These are phyloP conservation scores for Flaveria trinervia DNA, from an alignment of 129 eudicot species.

Conservation along the genomic window DNA sequence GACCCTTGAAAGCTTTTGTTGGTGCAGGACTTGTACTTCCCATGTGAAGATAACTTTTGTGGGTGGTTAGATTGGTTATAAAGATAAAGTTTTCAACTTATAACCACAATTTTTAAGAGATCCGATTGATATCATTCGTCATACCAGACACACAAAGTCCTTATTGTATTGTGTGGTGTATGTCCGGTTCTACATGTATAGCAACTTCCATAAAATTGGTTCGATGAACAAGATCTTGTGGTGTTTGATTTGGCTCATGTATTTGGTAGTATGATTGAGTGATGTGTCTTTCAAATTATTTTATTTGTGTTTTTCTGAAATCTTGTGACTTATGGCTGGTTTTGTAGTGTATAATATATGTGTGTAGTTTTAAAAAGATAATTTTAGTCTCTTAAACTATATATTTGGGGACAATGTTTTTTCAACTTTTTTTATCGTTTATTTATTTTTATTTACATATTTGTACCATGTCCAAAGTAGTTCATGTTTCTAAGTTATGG, in stretches of 20 bases:
- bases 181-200: conserved; percentile 19
- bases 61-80: conserved; percentile 41
- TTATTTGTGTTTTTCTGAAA: neutral
- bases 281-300: neutral
- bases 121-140: no score
- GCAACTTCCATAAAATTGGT: conserved; percentile 28
- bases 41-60: conserved; percentile 56
- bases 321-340: neutral
- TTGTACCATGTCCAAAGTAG: neutral
- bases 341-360: neutral
- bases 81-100: neutral
- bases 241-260: conserved; percentile 15
- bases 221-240: conserved; percentile 7
- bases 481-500: neutral
- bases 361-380: neutral
- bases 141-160: no score
- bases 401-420: neutral
- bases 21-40: conserved; percentile 67
- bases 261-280: neutral
- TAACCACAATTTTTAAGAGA: neutral
- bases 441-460: neutral
- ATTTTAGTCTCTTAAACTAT: neutral
- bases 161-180: neutral
- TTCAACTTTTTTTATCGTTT: neutral
- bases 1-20: conserved; percentile 13